Evolutionary conservation across 441 rosid species (phyloP).

Genomic region (Pelargonium myrrhifolium): DNA sequence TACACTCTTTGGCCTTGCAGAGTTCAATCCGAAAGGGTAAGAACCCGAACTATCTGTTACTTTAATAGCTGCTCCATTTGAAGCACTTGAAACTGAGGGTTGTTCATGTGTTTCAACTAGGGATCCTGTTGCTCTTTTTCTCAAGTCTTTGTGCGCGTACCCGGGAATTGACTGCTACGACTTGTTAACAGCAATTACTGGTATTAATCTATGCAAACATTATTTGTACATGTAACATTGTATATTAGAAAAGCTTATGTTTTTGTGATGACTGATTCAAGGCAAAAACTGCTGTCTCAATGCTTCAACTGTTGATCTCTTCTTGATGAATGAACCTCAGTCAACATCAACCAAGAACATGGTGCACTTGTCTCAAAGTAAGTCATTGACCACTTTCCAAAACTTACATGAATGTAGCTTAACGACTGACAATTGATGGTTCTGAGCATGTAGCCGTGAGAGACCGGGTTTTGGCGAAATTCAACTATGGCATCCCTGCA

Average conservation of each 20-base stretch:
- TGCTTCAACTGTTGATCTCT: conserved; percentile 49
- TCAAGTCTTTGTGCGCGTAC: conserved; percentile 47
- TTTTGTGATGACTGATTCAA: conserved; percentile 9
- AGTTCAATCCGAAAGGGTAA: conserved; percentile 83
- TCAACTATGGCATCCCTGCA: conserved; percentile 45
- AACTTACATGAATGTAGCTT: not conserved
- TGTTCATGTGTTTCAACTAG: conserved; percentile 27
- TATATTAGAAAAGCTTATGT: not conserved
- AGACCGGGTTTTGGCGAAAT: conserved; percentile 52
- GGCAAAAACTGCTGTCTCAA: conserved; percentile 87
- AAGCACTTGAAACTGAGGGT: not conserved
- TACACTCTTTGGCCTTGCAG: conserved; percentile 47
- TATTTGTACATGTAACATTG: not conserved
- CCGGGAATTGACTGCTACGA: conserved; percentile 74
- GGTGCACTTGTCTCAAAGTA: conserved; percentile 89
- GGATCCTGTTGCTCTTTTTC: conserved; percentile 32
- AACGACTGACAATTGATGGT: not conserved
- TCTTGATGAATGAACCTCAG: conserved; percentile 69
- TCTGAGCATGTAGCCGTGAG: conserved; percentile 45
- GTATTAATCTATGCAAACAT: conserved; percentile 24
- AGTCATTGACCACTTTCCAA: conserved; percentile 21
- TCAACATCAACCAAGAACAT: conserved; percentile 74
- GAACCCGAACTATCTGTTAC: not conserved
- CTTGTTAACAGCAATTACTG: conserved; percentile 50
- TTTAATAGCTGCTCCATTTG: not conserved